A percentile compares a stretch with the other conserved stretches of the same genome.
Evolutionary conservation across 2,329 filamentous ascomycete species (phyloP).

Genomic region (Blumeria graminis): DNA sequence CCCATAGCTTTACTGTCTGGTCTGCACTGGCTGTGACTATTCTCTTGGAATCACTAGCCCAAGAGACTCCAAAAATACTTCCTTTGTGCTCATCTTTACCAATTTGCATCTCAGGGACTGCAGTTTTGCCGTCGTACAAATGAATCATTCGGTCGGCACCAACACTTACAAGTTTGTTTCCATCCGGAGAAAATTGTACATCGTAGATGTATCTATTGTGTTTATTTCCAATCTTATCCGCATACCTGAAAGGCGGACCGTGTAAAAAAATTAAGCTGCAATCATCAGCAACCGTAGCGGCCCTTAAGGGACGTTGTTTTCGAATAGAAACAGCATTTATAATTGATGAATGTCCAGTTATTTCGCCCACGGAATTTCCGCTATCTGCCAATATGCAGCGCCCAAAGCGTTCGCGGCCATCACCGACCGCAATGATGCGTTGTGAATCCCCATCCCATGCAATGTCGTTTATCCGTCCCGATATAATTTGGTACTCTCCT

Average conservation of each 20-base stretch:
- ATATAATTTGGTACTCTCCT: constrained; percentile 83
- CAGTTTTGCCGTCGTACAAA: constrained; percentile 90
- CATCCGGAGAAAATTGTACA: constrained; percentile 75
- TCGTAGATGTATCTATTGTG: constrained; percentile 82
- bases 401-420: constrained; percentile 81
- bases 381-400: constrained; percentile 89
- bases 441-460: constrained; percentile 96
- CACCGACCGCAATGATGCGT: constrained; percentile 84
- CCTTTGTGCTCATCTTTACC: constrained; percentile 72
- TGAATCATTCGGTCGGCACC: constrained; percentile 85
- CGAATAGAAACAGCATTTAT: constrained; percentile 83
- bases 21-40: constrained; percentile 86
- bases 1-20: constrained; percentile 88
- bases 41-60: constrained; percentile 64
- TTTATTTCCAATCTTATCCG: constrained; percentile 50
- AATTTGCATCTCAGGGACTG: constrained; percentile 54
- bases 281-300: constrained; percentile 79
- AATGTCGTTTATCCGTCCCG: constrained; percentile 83
- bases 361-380: constrained; percentile 87
- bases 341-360: constrained; percentile 70
- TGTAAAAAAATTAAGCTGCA: constrained; percentile 78
- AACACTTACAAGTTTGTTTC: constrained; percentile 57
- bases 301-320: constrained; percentile 71
- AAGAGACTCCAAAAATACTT: constrained; percentile 78
- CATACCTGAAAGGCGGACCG: constrained; percentile 89